Percentiles rank a stretch among this genome's conserved stretches.
These are phyloP conservation scores for Striga asiatica DNA, from an alignment of 257 asterid genomes.

Conservation along the genomic window DNA sequence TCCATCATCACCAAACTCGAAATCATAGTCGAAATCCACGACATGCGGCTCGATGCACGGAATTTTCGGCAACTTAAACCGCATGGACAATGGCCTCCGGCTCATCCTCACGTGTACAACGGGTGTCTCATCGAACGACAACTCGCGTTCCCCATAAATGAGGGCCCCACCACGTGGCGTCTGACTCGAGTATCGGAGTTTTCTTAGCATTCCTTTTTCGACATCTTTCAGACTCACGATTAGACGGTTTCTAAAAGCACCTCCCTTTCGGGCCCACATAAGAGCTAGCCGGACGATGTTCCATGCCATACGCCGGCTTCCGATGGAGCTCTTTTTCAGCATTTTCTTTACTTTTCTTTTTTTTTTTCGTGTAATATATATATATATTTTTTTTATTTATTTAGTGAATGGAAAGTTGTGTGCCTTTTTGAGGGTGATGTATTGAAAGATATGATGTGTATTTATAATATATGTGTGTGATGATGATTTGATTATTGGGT, in stretches of 20 bases:
- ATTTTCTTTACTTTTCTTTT: conserved; percentile 15
- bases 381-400: too few relatives aligned
- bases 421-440: background rate
- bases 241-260: conserved; percentile 28
- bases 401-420: background rate
- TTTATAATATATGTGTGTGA: conserved; percentile 16
- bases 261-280: conserved; percentile 58
- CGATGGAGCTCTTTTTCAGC: conserved; percentile 25
- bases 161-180: conserved; percentile 18
- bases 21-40: conserved; percentile 54
- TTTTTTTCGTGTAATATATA: background rate
- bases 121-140: conserved; percentile 62
- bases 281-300: conserved; percentile 43
- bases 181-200: conserved; percentile 28
- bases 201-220: conserved; percentile 31
- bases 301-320: conserved; percentile 42
- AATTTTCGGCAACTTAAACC: conserved; percentile 54
- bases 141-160: conserved; percentile 52
- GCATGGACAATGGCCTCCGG: conserved; percentile 60
- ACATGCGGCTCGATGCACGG: conserved; percentile 59
- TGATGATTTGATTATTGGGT: conserved; percentile 1
- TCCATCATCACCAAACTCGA: conserved; percentile 22
- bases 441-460: background rate
- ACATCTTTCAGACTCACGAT: conserved; percentile 25
- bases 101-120: conserved; percentile 46